Evolutionary conservation across 2,329 filamentous ascomycete species (phyloP).

Genomic region (Monosporascus sp.): DNA sequence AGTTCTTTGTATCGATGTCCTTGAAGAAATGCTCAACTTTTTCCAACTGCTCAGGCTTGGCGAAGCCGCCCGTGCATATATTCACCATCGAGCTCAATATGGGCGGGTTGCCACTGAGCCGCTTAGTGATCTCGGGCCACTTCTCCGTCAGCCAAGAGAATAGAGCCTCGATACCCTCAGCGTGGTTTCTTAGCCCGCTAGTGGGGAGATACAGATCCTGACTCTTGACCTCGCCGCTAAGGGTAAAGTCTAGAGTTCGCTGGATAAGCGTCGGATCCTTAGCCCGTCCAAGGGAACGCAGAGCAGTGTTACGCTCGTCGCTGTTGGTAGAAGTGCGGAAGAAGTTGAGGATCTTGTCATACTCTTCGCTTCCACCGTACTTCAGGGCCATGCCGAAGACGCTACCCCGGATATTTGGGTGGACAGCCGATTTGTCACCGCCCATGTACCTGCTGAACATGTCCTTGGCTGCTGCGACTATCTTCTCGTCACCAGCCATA

Average conservation of each 20-base stretch:
- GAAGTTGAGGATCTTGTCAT: slow-evolving; percentile 70
- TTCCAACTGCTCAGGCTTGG: slow-evolving; percentile 67
- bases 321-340: slow-evolving; percentile 71
- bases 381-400: slow-evolving; percentile 83
- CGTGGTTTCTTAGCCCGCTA: slow-evolving; percentile 69
- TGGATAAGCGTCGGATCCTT: slow-evolving; percentile 75
- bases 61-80: slow-evolving; percentile 78
- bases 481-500: slow-evolving; percentile 69
- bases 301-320: slow-evolving; percentile 87
- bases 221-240: slow-evolving; percentile 80
- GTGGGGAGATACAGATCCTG: slow-evolving; percentile 93
- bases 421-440: slow-evolving; percentile 76
- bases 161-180: slow-evolving; percentile 72
- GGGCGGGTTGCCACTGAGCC: slow-evolving; percentile 77
- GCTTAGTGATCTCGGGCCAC: slow-evolving; percentile 79
- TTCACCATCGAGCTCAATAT: slow-evolving; percentile 83
- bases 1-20: slow-evolving; percentile 75
- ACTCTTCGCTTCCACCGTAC: slow-evolving; percentile 83
- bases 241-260: slow-evolving; percentile 69
- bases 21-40: slow-evolving; percentile 78
- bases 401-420: slow-evolving; percentile 84
- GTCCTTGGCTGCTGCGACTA: slow-evolving; percentile 76
- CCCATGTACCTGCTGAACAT: slow-evolving; percentile 84
- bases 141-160: slow-evolving; percentile 82
- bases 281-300: slow-evolving; percentile 76